A percentile compares a stretch with the other conserved stretches of the same genome.
Evolutionary conservation across 1,284 basidiomycete genomes (phyloP).

Genomic region (Cryptococcus deneoformans): DNA sequence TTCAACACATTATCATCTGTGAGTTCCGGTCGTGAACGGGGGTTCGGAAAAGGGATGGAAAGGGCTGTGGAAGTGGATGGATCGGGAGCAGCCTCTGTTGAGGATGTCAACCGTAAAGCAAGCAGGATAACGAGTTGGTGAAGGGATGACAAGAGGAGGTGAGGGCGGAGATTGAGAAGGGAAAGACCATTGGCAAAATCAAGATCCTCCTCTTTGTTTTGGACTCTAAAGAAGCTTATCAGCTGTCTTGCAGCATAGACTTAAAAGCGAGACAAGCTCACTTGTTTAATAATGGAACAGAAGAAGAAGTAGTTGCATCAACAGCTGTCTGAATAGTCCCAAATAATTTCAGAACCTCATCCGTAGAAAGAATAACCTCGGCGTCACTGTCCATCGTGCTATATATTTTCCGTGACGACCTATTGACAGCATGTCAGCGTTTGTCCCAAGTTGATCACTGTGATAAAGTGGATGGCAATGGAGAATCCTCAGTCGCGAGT

Average conservation of each 20-base stretch:
- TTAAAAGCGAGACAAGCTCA: conserved; percentile 18
- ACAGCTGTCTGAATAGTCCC: conserved; percentile 41
- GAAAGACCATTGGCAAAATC: conserved; percentile 81
- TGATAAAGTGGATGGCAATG: not conserved
- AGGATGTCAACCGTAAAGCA: conserved; percentile 52
- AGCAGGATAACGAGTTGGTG: conserved; percentile 78
- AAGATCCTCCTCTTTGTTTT: conserved; percentile 51
- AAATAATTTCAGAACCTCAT: conserved; percentile 36
- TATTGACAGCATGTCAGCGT: not conserved
- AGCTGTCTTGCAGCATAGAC: not conserved
- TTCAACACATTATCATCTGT: not conserved
- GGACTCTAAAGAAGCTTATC: conserved; percentile 15
- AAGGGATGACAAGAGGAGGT: conserved; percentile 80
- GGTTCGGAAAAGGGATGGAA: conserved; percentile 11
- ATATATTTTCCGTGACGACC: not conserved
- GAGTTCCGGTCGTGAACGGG: conserved; percentile 3
- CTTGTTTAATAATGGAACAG: conserved; percentile 41
- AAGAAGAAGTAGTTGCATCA: conserved; percentile 37
- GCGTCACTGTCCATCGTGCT: conserved; percentile 21
- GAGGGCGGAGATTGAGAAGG: conserved; percentile 82
- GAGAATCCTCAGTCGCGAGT: conserved; percentile 50
- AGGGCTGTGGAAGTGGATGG: conserved; percentile 18
- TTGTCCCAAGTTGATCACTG: not conserved
- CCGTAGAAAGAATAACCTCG: conserved; percentile 20
- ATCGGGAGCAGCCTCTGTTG: conserved; percentile 4